A percentile compares a stretch with the other conserved stretches of the same genome.
These are phyloP conservation scores for Tylopilus cervinicoccineus DNA, from an alignment of 768 basidiomycete genomes.

Conservation along the genomic window DNA sequence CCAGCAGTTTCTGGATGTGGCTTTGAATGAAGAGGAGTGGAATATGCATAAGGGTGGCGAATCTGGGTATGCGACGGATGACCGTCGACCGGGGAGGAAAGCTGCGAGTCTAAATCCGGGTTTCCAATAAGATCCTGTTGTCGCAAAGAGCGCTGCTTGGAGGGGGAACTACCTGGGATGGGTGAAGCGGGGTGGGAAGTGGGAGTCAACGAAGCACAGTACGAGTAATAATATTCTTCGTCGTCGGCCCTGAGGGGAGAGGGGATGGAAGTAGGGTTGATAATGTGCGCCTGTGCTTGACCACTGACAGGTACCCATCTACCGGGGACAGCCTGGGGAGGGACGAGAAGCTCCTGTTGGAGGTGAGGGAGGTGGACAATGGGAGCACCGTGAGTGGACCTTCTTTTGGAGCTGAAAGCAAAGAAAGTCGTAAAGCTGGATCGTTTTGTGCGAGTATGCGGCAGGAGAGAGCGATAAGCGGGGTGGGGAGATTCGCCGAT, in stretches of 20 bases:
- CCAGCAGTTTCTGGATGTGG: background rate
- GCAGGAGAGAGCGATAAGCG: conserved; percentile 15
- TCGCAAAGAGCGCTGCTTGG: conserved; percentile 17
- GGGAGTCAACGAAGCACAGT: conserved; percentile 40
- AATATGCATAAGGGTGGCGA: conserved; percentile 53
- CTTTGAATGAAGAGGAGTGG: conserved; percentile 22
- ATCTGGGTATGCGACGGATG: conserved; percentile 25
- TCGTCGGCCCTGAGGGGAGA: conserved; percentile 29
- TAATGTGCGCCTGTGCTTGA: conserved; percentile 6
- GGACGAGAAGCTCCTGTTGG: conserved; percentile 6
- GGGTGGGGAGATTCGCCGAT: conserved; percentile 61
- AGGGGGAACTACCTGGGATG: conserved; percentile 12
- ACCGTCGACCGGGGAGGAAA: conserved; percentile 12
- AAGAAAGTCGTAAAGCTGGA: conserved; percentile 37
- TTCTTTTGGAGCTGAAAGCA: conserved; percentile 26
- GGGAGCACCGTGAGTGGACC: conserved; percentile 19
- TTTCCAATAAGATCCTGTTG: conserved; percentile 11
- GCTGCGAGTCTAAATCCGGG: conserved; percentile 16
- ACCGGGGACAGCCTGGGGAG: conserved; percentile 11
- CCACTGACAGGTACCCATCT: conserved; percentile 15
- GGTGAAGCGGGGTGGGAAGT: conserved; percentile 8
- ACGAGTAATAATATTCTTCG: conserved; percentile 50
- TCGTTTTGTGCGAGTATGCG: conserved; percentile 33
- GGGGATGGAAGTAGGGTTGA: conserved; percentile 11
- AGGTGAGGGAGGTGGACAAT: conserved; percentile 10